phyloP scores from a whole-genome alignment of 768 basidiomycete species.

The Lyophyllum decastes region DNA sequence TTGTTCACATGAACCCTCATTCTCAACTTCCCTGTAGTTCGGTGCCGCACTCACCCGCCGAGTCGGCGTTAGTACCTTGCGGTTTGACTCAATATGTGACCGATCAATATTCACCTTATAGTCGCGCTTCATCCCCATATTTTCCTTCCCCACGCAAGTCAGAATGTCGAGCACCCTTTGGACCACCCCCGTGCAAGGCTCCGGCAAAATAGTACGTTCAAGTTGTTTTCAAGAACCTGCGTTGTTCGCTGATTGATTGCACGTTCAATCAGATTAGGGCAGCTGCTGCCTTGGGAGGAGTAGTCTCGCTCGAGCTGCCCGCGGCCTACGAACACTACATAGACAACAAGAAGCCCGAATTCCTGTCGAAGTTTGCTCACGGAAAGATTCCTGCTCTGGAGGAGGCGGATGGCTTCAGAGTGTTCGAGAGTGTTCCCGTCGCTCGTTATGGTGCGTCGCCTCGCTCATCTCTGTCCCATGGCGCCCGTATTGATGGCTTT shows the following conservation, averaged over 20 bases:
- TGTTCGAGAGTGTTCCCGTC: slow-evolving; percentile 80
- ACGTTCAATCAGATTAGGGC: slow-evolving; percentile 57
- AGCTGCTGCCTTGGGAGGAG: slow-evolving; percentile 58
- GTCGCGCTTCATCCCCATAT: slow-evolving; percentile 1
- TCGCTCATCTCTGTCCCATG: slow-evolving; percentile 3
- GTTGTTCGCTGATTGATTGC: too few relatives aligned
- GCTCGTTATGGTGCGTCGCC: slow-evolving; percentile 83
- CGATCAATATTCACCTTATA: too few relatives aligned
- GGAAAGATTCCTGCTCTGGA: slow-evolving; percentile 89
- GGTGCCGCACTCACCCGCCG: too few relatives aligned
- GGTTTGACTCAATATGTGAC: too few relatives aligned
- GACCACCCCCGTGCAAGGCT: slow-evolving; percentile 41
- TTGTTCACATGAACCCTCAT: too few relatives aligned
- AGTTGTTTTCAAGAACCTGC: too few relatives aligned
- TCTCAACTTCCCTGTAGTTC: too few relatives aligned
- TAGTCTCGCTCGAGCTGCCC: slow-evolving; percentile 53
- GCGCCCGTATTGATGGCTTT: slow-evolving; percentile 13
- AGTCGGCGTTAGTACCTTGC: too few relatives aligned
- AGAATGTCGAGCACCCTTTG: slow-evolving; percentile 67
- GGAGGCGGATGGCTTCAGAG: slow-evolving; percentile 70
- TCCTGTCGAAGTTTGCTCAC: slow-evolving; percentile 71
- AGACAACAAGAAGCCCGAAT: slow-evolving; percentile 72
- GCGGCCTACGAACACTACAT: slow-evolving; percentile 57
- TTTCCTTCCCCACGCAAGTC: slow-evolving; percentile 16
- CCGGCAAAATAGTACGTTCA: slow-evolving; percentile 52